phyloP scores from a whole-genome alignment of 495 filamentous ascomycete genomes.

The Aspergillus avenaceus region DNA sequence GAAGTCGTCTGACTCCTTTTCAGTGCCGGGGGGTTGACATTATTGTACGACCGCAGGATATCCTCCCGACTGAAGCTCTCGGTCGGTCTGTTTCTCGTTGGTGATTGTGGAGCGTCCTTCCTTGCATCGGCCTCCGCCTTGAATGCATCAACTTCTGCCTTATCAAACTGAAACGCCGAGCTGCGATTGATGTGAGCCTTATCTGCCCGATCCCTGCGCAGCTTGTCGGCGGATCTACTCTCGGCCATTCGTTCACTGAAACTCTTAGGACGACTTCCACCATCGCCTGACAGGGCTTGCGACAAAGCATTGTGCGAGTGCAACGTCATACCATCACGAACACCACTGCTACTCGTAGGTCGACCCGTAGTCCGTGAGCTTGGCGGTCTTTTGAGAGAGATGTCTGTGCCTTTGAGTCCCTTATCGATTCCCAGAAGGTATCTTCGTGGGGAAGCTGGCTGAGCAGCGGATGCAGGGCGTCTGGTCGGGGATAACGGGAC shows the following conservation, averaged over 20 bases:
- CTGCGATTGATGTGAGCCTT: constrained; percentile 59
- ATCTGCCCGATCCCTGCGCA: constrained; percentile 47
- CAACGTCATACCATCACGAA: constrained; percentile 22
- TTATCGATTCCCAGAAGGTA: constrained; percentile 87
- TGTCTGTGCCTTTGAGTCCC: constrained; percentile 71
- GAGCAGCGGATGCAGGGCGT: constrained; percentile 39
- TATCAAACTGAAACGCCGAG: constrained; percentile 65
- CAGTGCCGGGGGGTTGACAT: constrained; percentile 23
- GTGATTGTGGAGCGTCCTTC: constrained; percentile 31
- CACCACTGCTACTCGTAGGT: constrained; percentile 31
- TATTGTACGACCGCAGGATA: constrained; percentile 46
- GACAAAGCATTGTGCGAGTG: constrained; percentile 22
- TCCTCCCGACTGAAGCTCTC: constrained; percentile 61
- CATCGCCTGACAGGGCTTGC: constrained; percentile 25
- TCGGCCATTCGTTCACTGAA: constrained; percentile 88
- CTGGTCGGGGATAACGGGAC: constrained; percentile 77
- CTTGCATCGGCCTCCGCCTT: constrained; percentile 49
- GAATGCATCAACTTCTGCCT: constrained; percentile 60
- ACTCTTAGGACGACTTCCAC: constrained; percentile 51
- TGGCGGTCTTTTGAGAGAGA: constrained; percentile 78
- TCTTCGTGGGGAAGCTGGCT: constrained; percentile 73
- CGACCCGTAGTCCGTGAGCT: constrained; percentile 20
- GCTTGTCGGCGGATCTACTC: constrained; percentile 46
- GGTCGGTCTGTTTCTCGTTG: constrained; percentile 39
- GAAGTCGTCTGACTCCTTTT: constrained; percentile 53